Conservation (phyloP, 768 basidiomycete species). For the Boletales sp. region DNA sequence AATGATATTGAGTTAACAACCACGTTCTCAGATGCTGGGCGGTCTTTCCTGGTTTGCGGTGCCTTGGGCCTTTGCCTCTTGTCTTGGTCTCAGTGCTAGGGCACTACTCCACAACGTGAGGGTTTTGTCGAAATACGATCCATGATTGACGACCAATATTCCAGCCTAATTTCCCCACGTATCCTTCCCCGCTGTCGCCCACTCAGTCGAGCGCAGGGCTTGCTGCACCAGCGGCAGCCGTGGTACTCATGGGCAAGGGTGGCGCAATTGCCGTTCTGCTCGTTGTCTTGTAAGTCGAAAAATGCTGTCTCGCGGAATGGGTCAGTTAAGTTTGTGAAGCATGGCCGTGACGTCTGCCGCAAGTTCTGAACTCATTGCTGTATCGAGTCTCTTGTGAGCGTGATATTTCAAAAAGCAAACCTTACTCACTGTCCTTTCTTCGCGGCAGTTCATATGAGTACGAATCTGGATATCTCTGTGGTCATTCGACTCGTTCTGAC, state of each 20-base stretch:
- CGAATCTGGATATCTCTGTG: neutral
- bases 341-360: slow-evolving; percentile 49
- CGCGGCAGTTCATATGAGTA: slow-evolving; percentile 44
- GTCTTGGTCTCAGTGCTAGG: slow-evolving; percentile 42
- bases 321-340: slow-evolving; percentile 10
- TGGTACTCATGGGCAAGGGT: slow-evolving; percentile 42
- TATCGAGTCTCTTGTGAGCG: slow-evolving; percentile 41
- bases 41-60: slow-evolving; percentile 57
- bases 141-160: neutral
- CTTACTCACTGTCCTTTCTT: neutral
- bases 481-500: neutral
- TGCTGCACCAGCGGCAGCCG: slow-evolving; percentile 44
- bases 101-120: slow-evolving; percentile 33
- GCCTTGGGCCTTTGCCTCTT: slow-evolving; percentile 50
- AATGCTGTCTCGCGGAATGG: neutral
- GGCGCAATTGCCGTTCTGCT: slow-evolving; percentile 43
- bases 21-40: slow-evolving; percentile 43
- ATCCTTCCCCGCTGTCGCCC: slow-evolving; percentile 39
- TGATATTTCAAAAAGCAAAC: neutral
- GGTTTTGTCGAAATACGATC: neutral
- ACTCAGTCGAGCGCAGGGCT: slow-evolving; percentile 41
- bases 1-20: neutral
- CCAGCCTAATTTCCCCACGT: slow-evolving; percentile 53
- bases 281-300: slow-evolving; percentile 36
- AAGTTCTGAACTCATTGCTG: slow-evolving; percentile 45